Base-by-base conservation (phyloP, 257 asterid genomes). In the Leonotis leonurus region DNA sequence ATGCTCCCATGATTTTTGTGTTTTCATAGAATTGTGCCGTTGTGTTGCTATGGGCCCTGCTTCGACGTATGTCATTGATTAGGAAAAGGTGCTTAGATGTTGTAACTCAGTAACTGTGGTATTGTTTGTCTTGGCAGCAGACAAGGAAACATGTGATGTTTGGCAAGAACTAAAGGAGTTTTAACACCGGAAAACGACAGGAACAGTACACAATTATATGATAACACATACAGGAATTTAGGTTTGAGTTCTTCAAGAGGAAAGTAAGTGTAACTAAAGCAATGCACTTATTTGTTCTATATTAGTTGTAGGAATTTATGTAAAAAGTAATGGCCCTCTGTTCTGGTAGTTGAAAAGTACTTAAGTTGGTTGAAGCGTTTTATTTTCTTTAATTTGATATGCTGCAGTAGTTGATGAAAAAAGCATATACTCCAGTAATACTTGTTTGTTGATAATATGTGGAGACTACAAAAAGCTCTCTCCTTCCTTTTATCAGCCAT, bases 281-380 rank as follows among this genome's bases (percentile, higher is more conserved):
- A 25, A 13, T 43, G 10, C 35, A 6, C 24, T 32, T 14, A 22
- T 41, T 32, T 45, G 26, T 14, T 32, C 21, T 24, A 1, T 33
- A 11, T 29, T 45, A 27, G 20, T 37, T 25, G 30, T 58, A 5
- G 56, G 30, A 27, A 39, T 29, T 40, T 69, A 30, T 39, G 17
- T 8, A 1, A n/a, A 3, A 51, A 27, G 50, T 39, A 27, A 29
- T 17, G 48, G 48, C 33, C 40, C 24, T 45, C 37, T 25, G 25
- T 24, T 54, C 12, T 70, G 60, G 75, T 62, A 7, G 75, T 70
- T 70, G 75, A 13, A 45, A 40, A 55, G 56, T 22, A 41, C 30
- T 30, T 2, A 40, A 10, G 44, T 69, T 52, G 64, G 70, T 62
- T 33, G 50, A 43, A 14, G 64, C 37, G n/a, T n/a, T n/a, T n/a